A percentile compares a stretch with the other conserved stretches of the same genome.
Evolutionary conservation across 208 protist genomes (phyloP).

Genomic region (Porcisia hertigi): DNA sequence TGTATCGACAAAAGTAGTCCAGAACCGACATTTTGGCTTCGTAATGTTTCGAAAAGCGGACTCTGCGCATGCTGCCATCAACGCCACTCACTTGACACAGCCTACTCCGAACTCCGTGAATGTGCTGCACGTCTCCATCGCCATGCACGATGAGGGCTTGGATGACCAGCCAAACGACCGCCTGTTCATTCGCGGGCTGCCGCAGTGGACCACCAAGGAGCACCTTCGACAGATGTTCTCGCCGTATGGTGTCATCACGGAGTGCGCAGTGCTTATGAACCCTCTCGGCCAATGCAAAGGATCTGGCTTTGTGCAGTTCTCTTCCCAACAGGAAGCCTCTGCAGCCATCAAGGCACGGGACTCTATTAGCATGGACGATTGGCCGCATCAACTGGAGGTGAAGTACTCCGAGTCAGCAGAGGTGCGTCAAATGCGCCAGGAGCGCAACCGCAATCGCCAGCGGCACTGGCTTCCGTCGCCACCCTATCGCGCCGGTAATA

Average conservation of each 20-base stretch:
- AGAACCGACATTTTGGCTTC: conserved; percentile 85
- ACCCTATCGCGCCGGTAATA: conserved; percentile 55
- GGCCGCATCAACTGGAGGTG: conserved; percentile 68
- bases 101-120: conserved; percentile 52
- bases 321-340: conserved; percentile 65
- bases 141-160: conserved; percentile 92
- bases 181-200: conserved; percentile 85
- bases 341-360: conserved; percentile 56
- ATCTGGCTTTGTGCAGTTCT: conserved; percentile 89
- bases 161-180: conserved; percentile 87
- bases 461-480: conserved; percentile 70
- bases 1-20: conserved; percentile 83
- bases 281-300: conserved; percentile 91
- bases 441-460: conserved; percentile 85
- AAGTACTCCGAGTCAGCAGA: conserved; percentile 87
- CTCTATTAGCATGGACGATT: conserved; percentile 73
- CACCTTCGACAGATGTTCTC: conserved; percentile 74
- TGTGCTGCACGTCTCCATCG: conserved; percentile 83
- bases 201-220: conserved; percentile 88
- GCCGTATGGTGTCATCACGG: conserved; percentile 62
- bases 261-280: conserved; percentile 85
- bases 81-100: conserved; percentile 75
- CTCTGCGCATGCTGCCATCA: conserved; percentile 85
- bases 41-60: conserved; percentile 87
- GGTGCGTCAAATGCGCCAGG: conserved; percentile 85